These are phyloP conservation scores for Psilocybe cyanescens DNA, from an alignment of 768 basidiomycete species.

Conservation along the genomic window DNA sequence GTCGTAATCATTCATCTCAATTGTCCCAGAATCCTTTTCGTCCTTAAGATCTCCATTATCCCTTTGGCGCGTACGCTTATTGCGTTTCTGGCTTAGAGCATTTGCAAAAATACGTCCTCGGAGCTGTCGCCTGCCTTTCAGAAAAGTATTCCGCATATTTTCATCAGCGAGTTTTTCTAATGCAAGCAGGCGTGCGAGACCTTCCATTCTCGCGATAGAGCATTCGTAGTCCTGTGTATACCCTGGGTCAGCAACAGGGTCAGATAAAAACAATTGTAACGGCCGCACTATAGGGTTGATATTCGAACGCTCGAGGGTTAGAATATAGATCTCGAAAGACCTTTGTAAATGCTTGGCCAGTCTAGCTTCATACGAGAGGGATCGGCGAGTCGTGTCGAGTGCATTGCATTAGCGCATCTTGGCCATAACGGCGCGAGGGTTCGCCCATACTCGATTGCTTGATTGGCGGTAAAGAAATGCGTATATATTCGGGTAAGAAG, in stretches of 20 bases:
- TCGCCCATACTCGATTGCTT: constrained; percentile 59
- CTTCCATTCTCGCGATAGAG: constrained; percentile 56
- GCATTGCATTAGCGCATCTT: constrained; percentile 73
- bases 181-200: constrained; percentile 64
- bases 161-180: constrained; percentile 58
- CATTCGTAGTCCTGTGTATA: constrained; percentile 59
- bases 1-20: constrained; percentile 65
- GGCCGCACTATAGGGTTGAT: constrained; percentile 60
- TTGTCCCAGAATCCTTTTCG: constrained; percentile 26
- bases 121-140: constrained; percentile 49
- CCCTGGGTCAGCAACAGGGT: neutral
- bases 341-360: constrained; percentile 60
- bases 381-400: constrained; percentile 63
- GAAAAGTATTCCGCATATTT: constrained; percentile 46
- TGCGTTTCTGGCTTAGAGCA: constrained; percentile 25
- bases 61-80: constrained; percentile 37
- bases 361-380: constrained; percentile 67
- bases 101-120: constrained; percentile 47
- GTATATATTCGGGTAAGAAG: neutral
- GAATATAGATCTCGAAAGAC: constrained; percentile 61
- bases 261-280: neutral
- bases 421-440: constrained; percentile 60
- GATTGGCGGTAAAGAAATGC: neutral
- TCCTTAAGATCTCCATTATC: constrained; percentile 62
- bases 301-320: constrained; percentile 49